Base-by-base conservation (phyloP, 306 rosid species). In the Alnus rubra region DNA sequence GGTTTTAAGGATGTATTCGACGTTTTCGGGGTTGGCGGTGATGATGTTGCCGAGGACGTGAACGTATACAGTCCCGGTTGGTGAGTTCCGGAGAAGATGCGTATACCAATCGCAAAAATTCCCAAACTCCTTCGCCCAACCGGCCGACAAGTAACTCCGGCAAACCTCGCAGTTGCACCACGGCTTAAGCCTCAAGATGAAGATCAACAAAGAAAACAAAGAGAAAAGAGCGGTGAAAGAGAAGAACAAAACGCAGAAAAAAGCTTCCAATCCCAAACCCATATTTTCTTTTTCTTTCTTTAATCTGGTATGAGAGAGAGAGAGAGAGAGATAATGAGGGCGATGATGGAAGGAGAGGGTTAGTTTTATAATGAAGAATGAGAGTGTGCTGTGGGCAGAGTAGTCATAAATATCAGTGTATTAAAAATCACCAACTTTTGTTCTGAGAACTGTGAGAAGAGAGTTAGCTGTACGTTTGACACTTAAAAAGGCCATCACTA, bases 41-140 rank as follows among this genome's bases (percentile, higher is more conserved):
- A 94, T 78, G 76, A 77, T 84, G 90, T 88, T 92, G 6, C 87
- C 80, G 19, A 94, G 85, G 3, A 91, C 97, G 55, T 92, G 97
- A 2, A 94, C 44, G 33, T 88, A 88, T 15, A 94, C 80, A 9
- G 97, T 91, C 1, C 87, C 92, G 0, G 89, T 84, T 0, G 86
- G 81, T 0, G 98, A 92, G 0, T 76, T 82, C 0, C 28, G 71
- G 5, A 94, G 89, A 6, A 94, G 97, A 45, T 94, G 93, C 0
- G 97, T 79, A 77, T 92, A 92, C 92, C 97, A 94, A 59, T 94
- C 98, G 75, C 89, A 80, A 28, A 94, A 82, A 18, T 94, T 92
- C 1, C 44, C 13, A 64, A 86, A 92, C 3, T 77, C 77, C 1
- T 30, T 0, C 0, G 76, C 3, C 98, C 98, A 94, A 1, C 48